These are phyloP conservation scores for Russula sp. DNA, from an alignment of 768 basidiomycete species.

Conservation along the genomic window DNA sequence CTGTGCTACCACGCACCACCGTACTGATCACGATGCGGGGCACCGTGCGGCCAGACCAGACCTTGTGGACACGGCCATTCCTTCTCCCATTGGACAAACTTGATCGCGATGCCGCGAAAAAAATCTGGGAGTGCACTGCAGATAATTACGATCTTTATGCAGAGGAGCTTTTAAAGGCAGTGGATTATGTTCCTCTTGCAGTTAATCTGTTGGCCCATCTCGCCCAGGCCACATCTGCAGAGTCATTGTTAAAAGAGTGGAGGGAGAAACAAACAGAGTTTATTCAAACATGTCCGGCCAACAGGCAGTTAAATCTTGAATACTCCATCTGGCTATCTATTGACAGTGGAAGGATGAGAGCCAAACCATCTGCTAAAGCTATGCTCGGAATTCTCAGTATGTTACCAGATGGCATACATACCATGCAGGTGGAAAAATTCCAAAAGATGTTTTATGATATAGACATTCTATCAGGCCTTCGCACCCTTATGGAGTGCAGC, in stretches of 20 bases:
- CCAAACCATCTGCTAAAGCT: too few species aligned
- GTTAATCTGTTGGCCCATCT: constrained; percentile 3
- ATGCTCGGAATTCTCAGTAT: too few species aligned
- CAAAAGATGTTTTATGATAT: neutral
- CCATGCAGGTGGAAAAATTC: neutral
- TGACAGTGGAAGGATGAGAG: too few species aligned
- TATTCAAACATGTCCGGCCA: neutral
- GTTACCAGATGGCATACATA: too few species aligned
- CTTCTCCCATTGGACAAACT: neutral
- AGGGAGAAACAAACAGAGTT: neutral
- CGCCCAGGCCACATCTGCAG: neutral
- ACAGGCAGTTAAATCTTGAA: neutral
- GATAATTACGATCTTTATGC: too few species aligned
- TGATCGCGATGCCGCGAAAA: neutral
- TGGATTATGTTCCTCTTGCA: neutral
- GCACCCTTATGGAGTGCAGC: too few species aligned
- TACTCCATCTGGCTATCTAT: too few species aligned
- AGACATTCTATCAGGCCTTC: too few species aligned
- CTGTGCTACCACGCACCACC: neutral
- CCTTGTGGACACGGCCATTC: constrained; percentile 1
- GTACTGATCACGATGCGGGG: constrained; percentile 11
- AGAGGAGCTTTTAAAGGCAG: too few species aligned
- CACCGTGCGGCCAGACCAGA: neutral
- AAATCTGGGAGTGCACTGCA: too few species aligned
- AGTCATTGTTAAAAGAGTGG: too few species aligned